Conservation (phyloP, 805 yeast genomes). For the Yamadazyma nakazawae region DNA sequence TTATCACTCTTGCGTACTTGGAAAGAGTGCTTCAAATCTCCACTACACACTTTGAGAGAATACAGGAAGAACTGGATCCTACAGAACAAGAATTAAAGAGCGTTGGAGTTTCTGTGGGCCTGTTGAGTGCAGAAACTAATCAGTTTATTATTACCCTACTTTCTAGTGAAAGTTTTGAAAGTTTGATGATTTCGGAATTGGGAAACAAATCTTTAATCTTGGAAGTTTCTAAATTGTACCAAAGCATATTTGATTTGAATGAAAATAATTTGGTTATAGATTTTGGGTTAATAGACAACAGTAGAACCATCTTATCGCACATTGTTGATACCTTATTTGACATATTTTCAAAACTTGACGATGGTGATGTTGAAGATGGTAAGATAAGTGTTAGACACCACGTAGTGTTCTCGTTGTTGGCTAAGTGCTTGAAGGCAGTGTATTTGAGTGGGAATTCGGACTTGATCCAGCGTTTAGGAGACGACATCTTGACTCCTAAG, state of each 20-base stretch:
- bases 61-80: background rate
- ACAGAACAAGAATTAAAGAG: background rate
- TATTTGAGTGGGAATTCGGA: slow-evolving; percentile 9
- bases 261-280: slow-evolving; percentile 9
- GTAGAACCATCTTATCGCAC: background rate
- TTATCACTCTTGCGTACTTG: background rate
- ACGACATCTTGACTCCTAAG: slow-evolving; percentile 18
- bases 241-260: slow-evolving; percentile 1
- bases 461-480: background rate
- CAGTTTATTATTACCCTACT: slow-evolving; percentile 1
- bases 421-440: slow-evolving; percentile 5
- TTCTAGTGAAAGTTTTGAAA: background rate
- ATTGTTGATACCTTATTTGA: background rate
- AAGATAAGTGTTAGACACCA: background rate
- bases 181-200: background rate
- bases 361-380: background rate
- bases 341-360: background rate
- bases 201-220: background rate
- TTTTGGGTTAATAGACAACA: slow-evolving; percentile 7
- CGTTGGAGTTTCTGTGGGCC: background rate
- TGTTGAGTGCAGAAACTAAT: background rate
- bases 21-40: background rate
- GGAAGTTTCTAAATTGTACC: background rate
- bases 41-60: background rate
- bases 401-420: slow-evolving; percentile 3